Evolutionary conservation across 768 basidiomycete genomes (phyloP).

Genomic region (Tubosaeta sp.): DNA sequence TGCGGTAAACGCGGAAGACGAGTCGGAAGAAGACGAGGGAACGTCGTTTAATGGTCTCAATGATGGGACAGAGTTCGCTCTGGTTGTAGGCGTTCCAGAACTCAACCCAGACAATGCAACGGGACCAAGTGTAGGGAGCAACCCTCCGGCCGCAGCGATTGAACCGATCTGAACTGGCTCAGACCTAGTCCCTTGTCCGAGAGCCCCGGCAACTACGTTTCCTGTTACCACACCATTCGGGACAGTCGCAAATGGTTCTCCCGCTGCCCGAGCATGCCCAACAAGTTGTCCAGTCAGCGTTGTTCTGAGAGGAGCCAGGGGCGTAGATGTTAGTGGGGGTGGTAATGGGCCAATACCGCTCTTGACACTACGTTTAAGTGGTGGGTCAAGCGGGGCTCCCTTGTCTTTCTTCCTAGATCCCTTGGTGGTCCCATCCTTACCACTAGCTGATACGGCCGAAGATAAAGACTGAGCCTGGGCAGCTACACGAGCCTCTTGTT

Average conservation of each 20-base stretch:
- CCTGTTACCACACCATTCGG: neutral
- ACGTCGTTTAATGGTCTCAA: constrained; percentile 14
- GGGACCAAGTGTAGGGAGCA: neutral
- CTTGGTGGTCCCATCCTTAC: constrained; percentile 35
- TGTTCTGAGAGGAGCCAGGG: constrained; percentile 46
- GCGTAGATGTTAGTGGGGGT: constrained; percentile 65
- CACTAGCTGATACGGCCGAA: constrained; percentile 17
- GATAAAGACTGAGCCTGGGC: constrained; percentile 30
- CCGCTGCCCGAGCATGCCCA: neutral
- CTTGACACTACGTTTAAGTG: constrained; percentile 67
- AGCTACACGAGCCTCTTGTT: constrained; percentile 56
- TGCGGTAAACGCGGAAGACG: constrained; percentile 26
- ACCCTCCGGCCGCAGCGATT: neutral
- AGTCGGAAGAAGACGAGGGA: constrained; percentile 13
- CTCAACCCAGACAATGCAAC: neutral
- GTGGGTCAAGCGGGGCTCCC: constrained; percentile 48
- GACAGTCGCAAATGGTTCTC: constrained; percentile 4
- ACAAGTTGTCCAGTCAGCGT: constrained; percentile 3
- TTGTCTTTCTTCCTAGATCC: constrained; percentile 58
- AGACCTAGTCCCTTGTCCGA: constrained; percentile 2
- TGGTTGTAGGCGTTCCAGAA: constrained; percentile 1
- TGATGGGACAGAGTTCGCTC: constrained; percentile 2
- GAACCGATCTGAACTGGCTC: constrained; percentile 5
- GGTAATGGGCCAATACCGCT: constrained; percentile 57
- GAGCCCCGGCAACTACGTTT: neutral